Conservation (phyloP, 2,329 filamentous ascomycete genomes). For the Xylariomycetidae sp. region DNA sequence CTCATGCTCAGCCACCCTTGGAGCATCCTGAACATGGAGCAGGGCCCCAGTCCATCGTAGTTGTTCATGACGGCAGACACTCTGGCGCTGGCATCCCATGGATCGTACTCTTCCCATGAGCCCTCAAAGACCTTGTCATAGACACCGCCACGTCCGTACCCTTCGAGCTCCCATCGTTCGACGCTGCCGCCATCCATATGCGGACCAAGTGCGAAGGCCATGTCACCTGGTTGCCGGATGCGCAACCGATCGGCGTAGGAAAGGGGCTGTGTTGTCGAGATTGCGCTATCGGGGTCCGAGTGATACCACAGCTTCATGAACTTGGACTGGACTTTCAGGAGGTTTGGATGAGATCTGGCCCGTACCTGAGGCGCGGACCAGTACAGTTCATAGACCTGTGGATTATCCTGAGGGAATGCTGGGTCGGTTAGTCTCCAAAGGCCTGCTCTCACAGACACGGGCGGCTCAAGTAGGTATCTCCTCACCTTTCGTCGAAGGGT, state of each 20-base stretch:
- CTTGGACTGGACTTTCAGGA: conserved; percentile 54
- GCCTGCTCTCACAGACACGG: no score
- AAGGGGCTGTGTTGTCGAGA: conserved; percentile 50
- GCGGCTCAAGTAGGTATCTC: no score
- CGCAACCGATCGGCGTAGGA: conserved; percentile 67
- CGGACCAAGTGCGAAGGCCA: conserved; percentile 64
- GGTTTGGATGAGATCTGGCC: conserved; percentile 59
- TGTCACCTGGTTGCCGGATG: conserved; percentile 66
- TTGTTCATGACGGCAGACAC: conserved; percentile 64
- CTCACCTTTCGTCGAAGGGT: conserved; percentile 51
- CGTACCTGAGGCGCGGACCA: conserved; percentile 65
- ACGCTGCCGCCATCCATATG: conserved; percentile 70
- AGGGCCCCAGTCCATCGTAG: conserved; percentile 76
- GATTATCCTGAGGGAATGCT: conserved; percentile 62
- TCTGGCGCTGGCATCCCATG: conserved; percentile 70
- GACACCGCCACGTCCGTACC: conserved; percentile 60
- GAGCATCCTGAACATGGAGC: conserved; percentile 79
- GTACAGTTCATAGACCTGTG: conserved; percentile 70
- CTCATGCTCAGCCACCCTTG: conserved; percentile 87
- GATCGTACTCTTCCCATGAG: conserved; percentile 73
- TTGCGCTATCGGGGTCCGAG: conserved; percentile 39
- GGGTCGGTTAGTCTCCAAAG: no score
- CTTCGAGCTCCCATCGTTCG: conserved; percentile 66
- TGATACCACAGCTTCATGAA: conserved; percentile 62
- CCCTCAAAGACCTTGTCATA: conserved; percentile 71